Conservation (phyloP, 1,284 basidiomycete genomes). For the Rhodotorula sp. region DNA sequence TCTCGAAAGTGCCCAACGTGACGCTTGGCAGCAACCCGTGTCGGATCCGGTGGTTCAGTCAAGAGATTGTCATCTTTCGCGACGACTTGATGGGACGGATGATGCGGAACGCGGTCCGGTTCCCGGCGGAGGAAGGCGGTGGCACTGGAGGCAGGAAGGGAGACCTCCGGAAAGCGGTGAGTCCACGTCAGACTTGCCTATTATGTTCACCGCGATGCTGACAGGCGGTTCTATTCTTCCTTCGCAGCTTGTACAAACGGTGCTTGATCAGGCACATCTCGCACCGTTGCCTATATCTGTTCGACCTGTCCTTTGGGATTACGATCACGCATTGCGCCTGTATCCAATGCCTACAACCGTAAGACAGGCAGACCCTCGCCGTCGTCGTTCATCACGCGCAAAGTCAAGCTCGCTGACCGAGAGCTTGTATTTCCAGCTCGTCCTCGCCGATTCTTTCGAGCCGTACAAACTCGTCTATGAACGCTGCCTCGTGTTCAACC, state of each 20-base stretch:
- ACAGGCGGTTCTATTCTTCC: background rate
- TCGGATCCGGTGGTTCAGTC: conserved; percentile 89
- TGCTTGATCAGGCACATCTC: conserved; percentile 86
- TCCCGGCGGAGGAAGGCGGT: conserved; percentile 68
- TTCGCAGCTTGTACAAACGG: conserved; percentile 79
- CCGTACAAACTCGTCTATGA: conserved; percentile 95
- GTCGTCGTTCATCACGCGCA: background rate
- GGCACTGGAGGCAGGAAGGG: conserved; percentile 53
- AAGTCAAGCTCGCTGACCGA: conserved; percentile 4
- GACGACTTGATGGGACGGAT: conserved; percentile 93
- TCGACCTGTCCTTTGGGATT: conserved; percentile 85
- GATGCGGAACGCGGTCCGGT: conserved; percentile 78
- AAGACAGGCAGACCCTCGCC: conserved; percentile 1
- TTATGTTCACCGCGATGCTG: background rate
- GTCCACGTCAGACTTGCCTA: conserved; percentile 13
- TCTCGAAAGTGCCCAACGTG: conserved; percentile 68
- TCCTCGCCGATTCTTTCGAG: conserved; percentile 97
- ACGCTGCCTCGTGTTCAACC: conserved; percentile 98
- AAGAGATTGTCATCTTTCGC: conserved; percentile 91
- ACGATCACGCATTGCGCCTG: conserved; percentile 84
- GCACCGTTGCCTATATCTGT: conserved; percentile 77
- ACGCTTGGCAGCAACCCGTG: conserved; percentile 90
- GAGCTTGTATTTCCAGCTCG: conserved; percentile 59
- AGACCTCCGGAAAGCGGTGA: conserved; percentile 80
- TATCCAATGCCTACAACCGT: conserved; percentile 94